Percentiles rank a stretch among this genome's conserved stretches.
Evolutionary conservation across 176 grass and related monocot species (phyloP).

Genomic region (Neostapfia colusana): DNA sequence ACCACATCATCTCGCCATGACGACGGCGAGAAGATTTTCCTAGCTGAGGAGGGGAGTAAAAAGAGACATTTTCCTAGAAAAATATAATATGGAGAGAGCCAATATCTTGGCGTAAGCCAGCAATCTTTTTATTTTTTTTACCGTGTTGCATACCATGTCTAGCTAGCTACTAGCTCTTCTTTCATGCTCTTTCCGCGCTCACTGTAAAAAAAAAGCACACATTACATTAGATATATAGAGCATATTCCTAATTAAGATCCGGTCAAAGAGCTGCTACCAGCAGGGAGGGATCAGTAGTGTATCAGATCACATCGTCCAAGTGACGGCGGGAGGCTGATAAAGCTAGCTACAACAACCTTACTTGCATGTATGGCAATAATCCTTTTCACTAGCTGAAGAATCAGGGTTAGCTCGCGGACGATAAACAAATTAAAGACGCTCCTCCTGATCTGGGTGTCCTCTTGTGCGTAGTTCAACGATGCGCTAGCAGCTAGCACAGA

Average conservation of each 20-base stretch:
- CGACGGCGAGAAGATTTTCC: not conserved
- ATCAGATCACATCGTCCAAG: conserved; percentile 25
- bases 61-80: not conserved
- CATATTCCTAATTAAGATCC: too few relatives aligned
- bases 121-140: not conserved
- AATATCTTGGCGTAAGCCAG: not conserved
- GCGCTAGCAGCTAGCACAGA: not conserved
- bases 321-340: not conserved
- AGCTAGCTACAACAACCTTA: not conserved
- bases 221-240: too few relatives aligned
- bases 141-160: not conserved
- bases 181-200: not conserved
- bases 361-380: conserved; percentile 32
- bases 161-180: not conserved
- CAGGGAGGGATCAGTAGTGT: not conserved
- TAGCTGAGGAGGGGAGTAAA: not conserved
- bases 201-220: too few relatives aligned
- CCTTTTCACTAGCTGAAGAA: conserved; percentile 8
- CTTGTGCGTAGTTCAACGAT: not conserved
- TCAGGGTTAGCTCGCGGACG: not conserved
- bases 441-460: not conserved
- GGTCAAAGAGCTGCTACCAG: not conserved
- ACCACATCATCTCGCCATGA: too few relatives aligned
- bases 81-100: too few relatives aligned
- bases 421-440: not conserved